A percentile compares a stretch with the other conserved stretches of the same genome.
These are phyloP conservation scores for Actinomortierella wolfii DNA, from an alignment of 371 early-diverging fungal genomes.

Conservation along the genomic window DNA sequence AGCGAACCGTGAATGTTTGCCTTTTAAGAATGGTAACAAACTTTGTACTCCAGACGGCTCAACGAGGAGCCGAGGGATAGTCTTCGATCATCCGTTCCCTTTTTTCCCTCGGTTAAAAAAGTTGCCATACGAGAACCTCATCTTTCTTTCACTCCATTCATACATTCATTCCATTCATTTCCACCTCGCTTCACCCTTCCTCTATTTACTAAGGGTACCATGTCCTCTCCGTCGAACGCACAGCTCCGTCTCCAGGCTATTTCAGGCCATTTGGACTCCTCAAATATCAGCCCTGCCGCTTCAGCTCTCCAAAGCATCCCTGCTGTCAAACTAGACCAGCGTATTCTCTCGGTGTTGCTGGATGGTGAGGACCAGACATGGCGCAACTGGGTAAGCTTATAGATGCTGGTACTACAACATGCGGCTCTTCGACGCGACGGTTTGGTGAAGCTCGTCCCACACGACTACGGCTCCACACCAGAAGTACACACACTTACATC, in stretches of 20 bases:
- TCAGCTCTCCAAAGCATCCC: constrained; percentile 8
- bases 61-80: too few relatives aligned
- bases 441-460: too few relatives aligned
- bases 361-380: constrained; percentile 19
- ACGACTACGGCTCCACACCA: too few relatives aligned
- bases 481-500: too few relatives aligned
- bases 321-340: constrained; percentile 3
- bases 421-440: too few relatives aligned
- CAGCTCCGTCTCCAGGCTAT: constrained; percentile 10
- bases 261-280: constrained; percentile 9
- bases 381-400: constrained; percentile 15
- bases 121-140: neutral
- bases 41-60: too few relatives aligned
- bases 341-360: constrained; percentile 9
- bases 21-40: too few relatives aligned
- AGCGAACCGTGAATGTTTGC: too few relatives aligned
- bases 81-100: too few relatives aligned
- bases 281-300: constrained; percentile 3
- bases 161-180: neutral
- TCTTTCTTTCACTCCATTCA: neutral
- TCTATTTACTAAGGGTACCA: neutral
- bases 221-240: constrained; percentile 1
- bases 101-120: too few relatives aligned
- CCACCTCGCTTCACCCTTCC: neutral
- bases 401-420: too few relatives aligned